Conservation (phyloP, 2,329 filamentous ascomycete species). For the Xylaria sp. region DNA sequence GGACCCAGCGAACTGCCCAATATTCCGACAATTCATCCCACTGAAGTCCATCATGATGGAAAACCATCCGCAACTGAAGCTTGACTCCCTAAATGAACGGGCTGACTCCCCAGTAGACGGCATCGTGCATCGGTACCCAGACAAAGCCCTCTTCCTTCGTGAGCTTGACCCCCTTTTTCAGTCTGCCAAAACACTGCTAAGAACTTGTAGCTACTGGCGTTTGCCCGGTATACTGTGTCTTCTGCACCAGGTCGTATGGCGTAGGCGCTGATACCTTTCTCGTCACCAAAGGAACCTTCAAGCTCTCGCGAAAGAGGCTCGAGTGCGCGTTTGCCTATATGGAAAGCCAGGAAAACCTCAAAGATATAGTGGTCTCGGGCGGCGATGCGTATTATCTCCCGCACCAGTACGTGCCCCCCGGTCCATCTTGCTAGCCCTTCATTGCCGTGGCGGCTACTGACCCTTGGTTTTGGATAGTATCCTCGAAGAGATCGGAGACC, state of each 20-base stretch:
- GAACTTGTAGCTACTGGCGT: constrained; percentile 62
- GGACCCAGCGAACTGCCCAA: constrained; percentile 67
- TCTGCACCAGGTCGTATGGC: constrained; percentile 70
- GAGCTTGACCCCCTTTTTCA: constrained; percentile 41
- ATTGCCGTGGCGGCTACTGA: background rate
- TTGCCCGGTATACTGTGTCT: constrained; percentile 72
- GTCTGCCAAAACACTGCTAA: constrained; percentile 37
- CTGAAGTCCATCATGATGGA: constrained; percentile 62
- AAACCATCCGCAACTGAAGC: constrained; percentile 64
- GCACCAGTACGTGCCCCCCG: constrained; percentile 50
- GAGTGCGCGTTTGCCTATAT: constrained; percentile 69
- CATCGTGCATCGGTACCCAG: constrained; percentile 71
- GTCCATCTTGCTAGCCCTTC: background rate
- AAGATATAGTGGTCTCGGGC: constrained; percentile 71
- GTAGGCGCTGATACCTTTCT: constrained; percentile 66
- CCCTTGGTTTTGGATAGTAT: constrained; percentile 45
- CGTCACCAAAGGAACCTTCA: constrained; percentile 57
- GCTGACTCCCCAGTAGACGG: constrained; percentile 66
- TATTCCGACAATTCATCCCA: constrained; percentile 70
- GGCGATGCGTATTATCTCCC: constrained; percentile 70
- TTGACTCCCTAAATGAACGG: constrained; percentile 70
- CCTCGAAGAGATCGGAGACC: constrained; percentile 64
- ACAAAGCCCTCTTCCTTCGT: constrained; percentile 72
- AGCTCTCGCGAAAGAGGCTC: constrained; percentile 59
- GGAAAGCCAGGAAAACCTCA: constrained; percentile 58